Evolutionary conservation across 495 filamentous ascomycete genomes (phyloP), one percentile per base, ranked within the genome.

Genomic region (Baudoinia panamericana): DNA sequence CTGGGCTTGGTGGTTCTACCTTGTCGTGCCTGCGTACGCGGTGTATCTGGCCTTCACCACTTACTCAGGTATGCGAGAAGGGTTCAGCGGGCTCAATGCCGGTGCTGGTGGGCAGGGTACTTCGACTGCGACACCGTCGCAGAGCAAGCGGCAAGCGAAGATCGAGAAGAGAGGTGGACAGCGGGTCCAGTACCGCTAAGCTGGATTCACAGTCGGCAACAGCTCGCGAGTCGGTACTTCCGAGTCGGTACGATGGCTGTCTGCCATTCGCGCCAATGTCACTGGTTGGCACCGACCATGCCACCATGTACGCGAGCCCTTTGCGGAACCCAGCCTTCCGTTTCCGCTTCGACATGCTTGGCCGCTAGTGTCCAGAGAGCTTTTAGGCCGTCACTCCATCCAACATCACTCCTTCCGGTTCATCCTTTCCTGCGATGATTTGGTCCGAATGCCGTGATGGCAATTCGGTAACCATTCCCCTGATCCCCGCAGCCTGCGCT

Each of bases 151-250:
- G 40, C 48, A 55, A 39, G 40, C 46, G 30, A 63, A 64, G 49
- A 52, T 62, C 48, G 57, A 63, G 47, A 61, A 62, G 53, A 52
- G 53, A 35, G 59, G 57, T 12, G 56, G 59, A 13, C 59, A 62
- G 42, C 52, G 54, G 43, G 36, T 58, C 31, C 49, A 50, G 39
- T 62, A 62, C 51, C 53, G 60, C 11, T 62, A 37, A 20, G 11
- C 35, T 17, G 26, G 9, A 13, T 30, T 4, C 6, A 5, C 3
- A n/a, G 26, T 28, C 8, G n/a, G 8, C 26, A 28, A 8, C 26
- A 28, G 26, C 26, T 8, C n/a, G 8, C 26, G 8, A n/a, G n/a
- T n/a, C n/a, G n/a, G n/a, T n/a, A n/a, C n/a, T n/a, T n/a, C n/a
- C n/a, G n/a, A n/a, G n/a, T n/a, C n/a, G n/a, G n/a, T n/a, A n/a